These are phyloP conservation scores for Batrachochytrium dendrobatidis DNA, from an alignment of 371 early-diverging fungal species.

Conservation along the genomic window DNA sequence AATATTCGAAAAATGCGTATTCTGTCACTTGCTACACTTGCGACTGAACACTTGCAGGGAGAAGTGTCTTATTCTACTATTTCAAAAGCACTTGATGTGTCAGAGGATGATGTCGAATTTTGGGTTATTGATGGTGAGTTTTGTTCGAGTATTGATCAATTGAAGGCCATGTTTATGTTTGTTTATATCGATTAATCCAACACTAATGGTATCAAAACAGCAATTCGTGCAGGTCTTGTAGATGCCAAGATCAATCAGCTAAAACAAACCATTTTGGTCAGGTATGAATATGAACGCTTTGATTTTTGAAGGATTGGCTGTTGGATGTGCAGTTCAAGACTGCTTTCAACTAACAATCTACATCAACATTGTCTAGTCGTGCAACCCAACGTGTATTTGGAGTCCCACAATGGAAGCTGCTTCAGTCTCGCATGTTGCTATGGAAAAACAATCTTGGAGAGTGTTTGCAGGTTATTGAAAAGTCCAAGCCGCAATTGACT, in stretches of 20 bases:
- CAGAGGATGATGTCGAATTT: conserved; percentile 79
- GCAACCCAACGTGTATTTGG: conserved; percentile 82
- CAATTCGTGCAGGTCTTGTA: conserved; percentile 83
- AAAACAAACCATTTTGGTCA: conserved; percentile 56
- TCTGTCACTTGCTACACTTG: conserved; percentile 74
- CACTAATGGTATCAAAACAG: conserved; percentile 22
- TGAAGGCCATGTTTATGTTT: not conserved
- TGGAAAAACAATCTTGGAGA: conserved; percentile 77
- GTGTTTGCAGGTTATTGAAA: conserved; percentile 71
- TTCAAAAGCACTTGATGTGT: conserved; percentile 64
- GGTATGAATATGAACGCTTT: conserved; percentile 11
- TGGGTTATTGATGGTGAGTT: conserved; percentile 80
- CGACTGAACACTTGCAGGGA: conserved; percentile 60
- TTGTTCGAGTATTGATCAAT: not conserved
- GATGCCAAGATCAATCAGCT: conserved; percentile 93
- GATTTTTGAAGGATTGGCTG: conserved; percentile 9
- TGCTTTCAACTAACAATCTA: no score
- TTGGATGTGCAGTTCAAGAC: no score
- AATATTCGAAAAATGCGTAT: conserved; percentile 74
- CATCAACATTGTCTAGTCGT: conserved; percentile 43
- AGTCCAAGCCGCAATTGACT: conserved; percentile 75
- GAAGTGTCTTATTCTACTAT: conserved; percentile 68
- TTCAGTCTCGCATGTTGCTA: conserved; percentile 58
- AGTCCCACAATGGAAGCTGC: conserved; percentile 68
- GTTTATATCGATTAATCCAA: no score